phyloP scores from a whole-genome alignment of 1,139 yeast genomes.

The Scheffersomyces titani region DNA sequence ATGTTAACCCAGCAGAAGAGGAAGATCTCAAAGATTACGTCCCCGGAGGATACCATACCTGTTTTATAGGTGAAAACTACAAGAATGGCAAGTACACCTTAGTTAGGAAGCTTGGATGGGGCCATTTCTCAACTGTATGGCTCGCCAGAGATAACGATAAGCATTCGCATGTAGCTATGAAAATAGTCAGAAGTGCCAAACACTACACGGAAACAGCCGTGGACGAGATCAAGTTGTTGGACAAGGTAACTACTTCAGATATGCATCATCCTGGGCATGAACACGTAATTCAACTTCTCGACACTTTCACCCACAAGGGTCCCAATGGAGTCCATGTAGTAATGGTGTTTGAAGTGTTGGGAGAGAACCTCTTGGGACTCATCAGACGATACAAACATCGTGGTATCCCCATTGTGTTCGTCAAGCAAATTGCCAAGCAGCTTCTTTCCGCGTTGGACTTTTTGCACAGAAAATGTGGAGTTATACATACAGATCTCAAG shows the following conservation, averaged over 20 bases:
- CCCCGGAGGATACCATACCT: constrained; percentile 47
- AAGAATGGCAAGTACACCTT: constrained; percentile 36
- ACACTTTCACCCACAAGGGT: constrained; percentile 41
- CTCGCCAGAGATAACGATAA: constrained; percentile 41
- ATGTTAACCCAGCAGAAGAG: constrained; percentile 41
- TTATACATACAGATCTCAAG: constrained; percentile 47
- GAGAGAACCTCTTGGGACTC: constrained; percentile 42
- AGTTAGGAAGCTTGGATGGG: constrained; percentile 49
- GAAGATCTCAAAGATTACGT: constrained; percentile 40
- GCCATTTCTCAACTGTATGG: constrained; percentile 55
- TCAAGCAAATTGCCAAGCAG: constrained; percentile 41
- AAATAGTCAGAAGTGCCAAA: constrained; percentile 40
- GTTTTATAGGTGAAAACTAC: constrained; percentile 39
- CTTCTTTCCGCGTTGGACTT: constrained; percentile 40
- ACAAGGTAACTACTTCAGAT: constrained; percentile 31
- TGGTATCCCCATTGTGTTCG: constrained; percentile 39
- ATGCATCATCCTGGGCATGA: constrained; percentile 37
- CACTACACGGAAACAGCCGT: constrained; percentile 45
- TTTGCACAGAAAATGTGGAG: constrained; percentile 42
- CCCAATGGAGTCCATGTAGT: constrained; percentile 46
- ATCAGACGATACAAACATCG: constrained; percentile 40
- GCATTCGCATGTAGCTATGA: constrained; percentile 43
- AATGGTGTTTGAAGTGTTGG: constrained; percentile 47
- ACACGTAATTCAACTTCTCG: constrained; percentile 41
- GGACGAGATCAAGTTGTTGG: constrained; percentile 42